Evolutionary conservation across 78 protist species (phyloP), one percentile per base, ranked within the genome.

Genomic region (Acrasis kona): DNA sequence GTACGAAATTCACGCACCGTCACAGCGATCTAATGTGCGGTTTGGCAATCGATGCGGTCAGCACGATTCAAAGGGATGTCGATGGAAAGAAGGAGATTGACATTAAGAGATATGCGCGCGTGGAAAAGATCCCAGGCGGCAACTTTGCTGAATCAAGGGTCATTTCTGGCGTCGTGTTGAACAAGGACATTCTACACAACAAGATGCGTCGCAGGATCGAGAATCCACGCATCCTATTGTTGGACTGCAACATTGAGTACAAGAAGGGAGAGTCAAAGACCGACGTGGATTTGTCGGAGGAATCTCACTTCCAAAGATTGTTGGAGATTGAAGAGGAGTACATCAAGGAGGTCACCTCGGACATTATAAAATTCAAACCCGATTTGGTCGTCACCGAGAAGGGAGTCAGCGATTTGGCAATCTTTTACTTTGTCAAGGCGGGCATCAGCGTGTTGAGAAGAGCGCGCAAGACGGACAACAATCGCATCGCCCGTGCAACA

Each of bases 111-210:
- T 95, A 92, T 69, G 98, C 95, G 12, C 74, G 81, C 75, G 81
- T 97, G 7, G 99, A 96, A 79, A 96, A 96, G 91, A 92, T 97
- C 65, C 99, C 99, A 19, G 99, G 99, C 37, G 99, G 99, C 7
- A 90, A 91, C 41, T 72, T 96, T 36, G 84, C 84, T 28, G 97
- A 96, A 39, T 88, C 91, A 32, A 38, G 58, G 34, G 98, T 97
- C 27, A 87, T 98, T 40, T 67, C 38, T 27, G 99, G 99, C 19
- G 97, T 97, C 10, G 87, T 96, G 89, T 30, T 97, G 61, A 95
- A 96, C 96, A 98, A 98, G 88, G 99, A 98, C 69, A 83, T 96
- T 41, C 88, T 89, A 3, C 99, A 98, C 82, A 80, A 96, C 27
- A 83, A 87, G 81, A 97, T 98, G 99, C 83, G 85, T 34, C 77